Evolutionary conservation across 257 asterid genomes (phyloP), one percentile per base, ranked within the genome.

Genomic region (Solanum infundibuliforme): DNA sequence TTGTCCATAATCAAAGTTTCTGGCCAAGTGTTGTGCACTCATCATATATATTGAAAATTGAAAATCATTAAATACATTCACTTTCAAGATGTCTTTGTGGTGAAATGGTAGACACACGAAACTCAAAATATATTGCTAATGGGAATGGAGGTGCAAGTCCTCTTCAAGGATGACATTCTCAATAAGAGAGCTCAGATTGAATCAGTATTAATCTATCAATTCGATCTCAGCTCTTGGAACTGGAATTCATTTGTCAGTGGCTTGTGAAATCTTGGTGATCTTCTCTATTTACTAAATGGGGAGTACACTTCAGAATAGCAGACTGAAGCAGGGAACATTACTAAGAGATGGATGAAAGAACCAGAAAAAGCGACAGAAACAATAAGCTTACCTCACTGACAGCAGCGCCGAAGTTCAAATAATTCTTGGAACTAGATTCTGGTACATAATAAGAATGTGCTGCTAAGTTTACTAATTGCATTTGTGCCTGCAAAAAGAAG

Each of bases 341-440:
- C 35, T 31, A 39, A 39, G 23, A 41, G 16, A 79, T 27, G 25
- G 27, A 79, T 41, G 58, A 43, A 8, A 21, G 23, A 79, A 14
- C 38, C 8, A 43, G 84, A 43, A 79, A 25, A 79, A 14, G 39
- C 25, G n/a, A 79, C 66, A 79, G 66, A 79, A 72, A 27, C 3
- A 83, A 55, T 55, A 58, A 58, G 66, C 21, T 84, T 91, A 95
- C 95, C 98, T 94, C 98, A 32, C 95, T 94, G 31, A 94, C 93
- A 12, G 94, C 97, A 83, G 92, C 96, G 31, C 98, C 98, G 2
- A 91, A 94, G 86, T 90, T 94, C 89, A 95, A 88, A 87, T 95
- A 95, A 25, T 5, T 34, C 23, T 21, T 68, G 87, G 92, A 89
- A 90, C 87, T 87, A 36, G 65, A 79, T 34, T 90, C 92, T 2